Conservation (phyloP, 306 rosid genomes). For the Acacia crassicarpa region DNA sequence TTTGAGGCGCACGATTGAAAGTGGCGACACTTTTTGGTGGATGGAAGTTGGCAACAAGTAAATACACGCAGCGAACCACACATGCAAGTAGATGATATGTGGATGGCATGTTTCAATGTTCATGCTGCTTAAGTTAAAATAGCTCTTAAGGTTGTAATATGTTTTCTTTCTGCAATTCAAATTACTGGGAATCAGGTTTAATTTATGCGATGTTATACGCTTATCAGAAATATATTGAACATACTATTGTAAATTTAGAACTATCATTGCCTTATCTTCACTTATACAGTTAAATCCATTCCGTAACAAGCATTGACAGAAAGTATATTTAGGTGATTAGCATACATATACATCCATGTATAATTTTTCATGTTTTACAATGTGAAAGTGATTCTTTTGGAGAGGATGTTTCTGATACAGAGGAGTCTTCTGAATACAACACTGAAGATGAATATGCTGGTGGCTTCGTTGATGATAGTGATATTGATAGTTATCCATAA, state of each 20-base stretch:
- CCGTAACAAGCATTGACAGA: not conserved
- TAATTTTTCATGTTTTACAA: conserved; percentile 35
- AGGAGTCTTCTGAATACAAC: conserved; percentile 68
- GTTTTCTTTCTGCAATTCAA: not conserved
- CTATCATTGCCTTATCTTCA: not conserved
- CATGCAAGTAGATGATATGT: too few species aligned
- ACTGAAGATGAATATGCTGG: conserved; percentile 48
- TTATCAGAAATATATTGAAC: not conserved
- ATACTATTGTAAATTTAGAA: not conserved
- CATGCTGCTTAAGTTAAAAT: not conserved
- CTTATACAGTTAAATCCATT: not conserved
- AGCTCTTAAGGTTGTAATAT: conserved; percentile 1
- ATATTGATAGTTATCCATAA: conserved; percentile 53
- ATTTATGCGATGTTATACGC: not conserved
- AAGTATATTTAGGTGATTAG: not conserved
- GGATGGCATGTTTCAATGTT: not conserved
- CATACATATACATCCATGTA: not conserved
- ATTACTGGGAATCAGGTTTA: not conserved
- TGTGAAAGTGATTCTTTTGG: conserved; percentile 66
- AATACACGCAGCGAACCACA: not conserved
- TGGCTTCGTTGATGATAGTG: conserved; percentile 49
- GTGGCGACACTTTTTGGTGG: not conserved
- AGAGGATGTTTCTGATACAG: conserved; percentile 63
- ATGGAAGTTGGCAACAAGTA: not conserved
- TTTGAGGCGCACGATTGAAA: not conserved